Evolutionary conservation across 768 basidiomycete genomes (phyloP), one percentile per base, ranked within the genome.

Genomic region (Butyriboletus loyo): DNA sequence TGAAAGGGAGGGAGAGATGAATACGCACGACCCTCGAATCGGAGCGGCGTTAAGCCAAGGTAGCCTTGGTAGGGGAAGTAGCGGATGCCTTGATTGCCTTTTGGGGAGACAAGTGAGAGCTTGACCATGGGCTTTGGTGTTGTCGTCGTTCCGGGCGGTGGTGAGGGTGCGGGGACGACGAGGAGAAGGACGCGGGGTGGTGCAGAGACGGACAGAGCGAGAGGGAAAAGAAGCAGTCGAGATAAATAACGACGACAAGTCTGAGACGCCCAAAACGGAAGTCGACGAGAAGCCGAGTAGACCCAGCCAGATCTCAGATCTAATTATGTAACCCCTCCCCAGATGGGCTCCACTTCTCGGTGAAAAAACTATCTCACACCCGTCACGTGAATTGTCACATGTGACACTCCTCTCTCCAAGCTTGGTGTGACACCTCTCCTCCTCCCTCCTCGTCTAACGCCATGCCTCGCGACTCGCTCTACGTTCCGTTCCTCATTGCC

Each of bases 21-120:
- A 42, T 19, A 77, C 82, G 60, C 52, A 85, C 86, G 70, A 69
- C 91, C 91, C 73, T 90, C 86, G 62, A 90, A 80, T 62, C 79
- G 81, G 72, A 92, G 74, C 50, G 86, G 83, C 39, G 88, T 91
- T 64, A 93, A 78, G 58, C 88, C 91, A 58, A 92, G 84, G 72
- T 83, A 86, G 65, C 91, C 91, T 49, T 73, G 71, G 76, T 82
- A 75, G 45, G 91, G 90, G 69, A 89, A 92, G 71, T 79, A 86
- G 50, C 83, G 79, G 52, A 81, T 76, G 55, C 81, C 82, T 58
- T 82, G 75, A 69, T 88, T 89, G 62, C 85, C 86, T 75, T 83
- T 84, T 56, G 81, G 69, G 50, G 86, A 85, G 74, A 78, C 68
- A 62, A 92, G 79, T 60, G 77, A 66, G 63, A 90, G 76, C 57